A percentile compares a stretch with the other conserved stretches of the same genome.
Conservation (phyloP, 2,329 filamentous ascomycete genomes). For the Diplodia intermedia region DNA sequence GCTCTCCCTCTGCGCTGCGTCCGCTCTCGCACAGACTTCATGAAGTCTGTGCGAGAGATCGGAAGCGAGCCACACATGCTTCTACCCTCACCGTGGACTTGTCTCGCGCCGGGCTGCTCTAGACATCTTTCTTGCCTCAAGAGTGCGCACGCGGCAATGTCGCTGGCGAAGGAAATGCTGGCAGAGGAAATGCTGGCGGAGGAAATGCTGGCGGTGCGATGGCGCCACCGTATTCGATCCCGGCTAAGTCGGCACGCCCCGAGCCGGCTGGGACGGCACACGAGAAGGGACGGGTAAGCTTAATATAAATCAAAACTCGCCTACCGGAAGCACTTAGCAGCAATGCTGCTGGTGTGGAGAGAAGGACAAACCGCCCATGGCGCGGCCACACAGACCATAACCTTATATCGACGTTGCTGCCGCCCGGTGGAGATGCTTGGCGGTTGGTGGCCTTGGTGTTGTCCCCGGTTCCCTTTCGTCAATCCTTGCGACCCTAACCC, state of each 20-base stretch:
- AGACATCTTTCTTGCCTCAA: no score
- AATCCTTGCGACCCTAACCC: neutral
- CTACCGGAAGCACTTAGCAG: neutral
- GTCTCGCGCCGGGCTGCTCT: no score
- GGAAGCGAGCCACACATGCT: neutral
- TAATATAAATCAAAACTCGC: neutral
- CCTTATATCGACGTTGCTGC: conserved; percentile 10
- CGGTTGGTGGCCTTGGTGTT: neutral
- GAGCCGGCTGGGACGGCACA: conserved; percentile 13
- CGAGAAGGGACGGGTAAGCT: neutral
- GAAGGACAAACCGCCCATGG: neutral
- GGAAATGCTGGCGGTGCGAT: neutral
- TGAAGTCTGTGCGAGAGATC: neutral
- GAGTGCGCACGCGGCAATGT: no score
- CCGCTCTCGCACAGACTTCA: neutral
- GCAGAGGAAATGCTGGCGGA: no score
- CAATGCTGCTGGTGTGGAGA: conserved; percentile 6
- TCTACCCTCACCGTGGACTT: neutral
- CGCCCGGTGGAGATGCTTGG: neutral
- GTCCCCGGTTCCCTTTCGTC: neutral
- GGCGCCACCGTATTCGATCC: neutral
- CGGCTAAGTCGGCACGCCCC: conserved; percentile 1
- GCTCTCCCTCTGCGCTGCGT: no score
- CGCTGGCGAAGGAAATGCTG: no score
- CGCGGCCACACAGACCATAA: conserved; percentile 18